Evolutionary conservation across 2,329 filamentous ascomycete species (phyloP), one percentile per base, ranked within the genome.

Genomic region (Aspergillus aculeatinus): DNA sequence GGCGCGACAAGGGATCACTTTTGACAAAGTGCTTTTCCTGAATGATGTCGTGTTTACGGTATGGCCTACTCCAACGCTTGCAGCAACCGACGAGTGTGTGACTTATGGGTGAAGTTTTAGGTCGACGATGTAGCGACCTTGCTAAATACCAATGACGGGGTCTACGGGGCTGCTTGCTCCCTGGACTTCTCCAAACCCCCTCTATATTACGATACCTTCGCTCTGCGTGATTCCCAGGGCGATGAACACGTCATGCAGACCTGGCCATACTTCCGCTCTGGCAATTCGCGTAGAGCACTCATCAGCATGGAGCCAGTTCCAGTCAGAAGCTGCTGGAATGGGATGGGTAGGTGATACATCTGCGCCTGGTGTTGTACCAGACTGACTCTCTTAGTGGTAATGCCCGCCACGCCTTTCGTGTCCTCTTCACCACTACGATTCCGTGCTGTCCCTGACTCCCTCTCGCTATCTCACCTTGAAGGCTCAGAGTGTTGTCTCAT

Each of bases 401-500:
- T 70, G 69, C 63, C 65, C 1, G 60, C 62, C 16, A 60, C 61
- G 48, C 64, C 69, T 55, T 70, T 70, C 54, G 29, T 59, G 7
- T 58, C 62, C 2, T 56, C 70, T 2, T 68, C 74, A 0, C 78
- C 77, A 3, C 63, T 90, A 0, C 79, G 76, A n/a, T 91, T 91
- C 73, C 85, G 89, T 10, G 87, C 82, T 4, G 80, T 89, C 23
- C 70, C 84, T 0, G 88, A 90, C 68, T 82, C 81, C 4, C 82
- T 94, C 1, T 81, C 82, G 0, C 60, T 66, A 3, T 68, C 67
- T 31, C 74, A 77, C 50, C 79, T 92, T 27, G 90, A 93, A 73
- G 90, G 82, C n/a, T 89, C 86, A 14, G 90, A 93, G 74, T 92
- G 89, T 77, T 93, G 90, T 73, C 83, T 93, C 55, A 76, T 79